Base-by-base conservation (phyloP, 208 protist genomes). In the Acanthamoeba quina region DNA sequence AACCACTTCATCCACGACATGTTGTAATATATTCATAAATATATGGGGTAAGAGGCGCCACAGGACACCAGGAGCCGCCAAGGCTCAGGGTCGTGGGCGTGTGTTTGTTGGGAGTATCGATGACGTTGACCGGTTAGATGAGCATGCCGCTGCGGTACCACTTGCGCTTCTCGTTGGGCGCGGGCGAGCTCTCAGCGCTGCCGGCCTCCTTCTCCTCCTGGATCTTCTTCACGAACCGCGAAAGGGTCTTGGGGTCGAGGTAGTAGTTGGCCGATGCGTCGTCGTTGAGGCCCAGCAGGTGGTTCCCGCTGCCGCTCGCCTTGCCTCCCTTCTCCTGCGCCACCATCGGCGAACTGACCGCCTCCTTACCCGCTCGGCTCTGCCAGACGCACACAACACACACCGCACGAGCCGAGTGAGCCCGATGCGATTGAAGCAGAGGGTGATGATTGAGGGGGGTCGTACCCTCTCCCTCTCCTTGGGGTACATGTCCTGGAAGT, bases 141-240 rank as follows among this genome's bases (percentile, higher is more conserved):
- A 80, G 72, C 72, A 80, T 80, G 72, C 72, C 72, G 44, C 72
- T 80, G 72, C 72, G 72, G 72, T 80, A 80, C 72, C 72, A 80
- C 72, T 80, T 80, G 72, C 72, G 72, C 72, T 80, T 80, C 72
- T 80, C 72, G 37, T 52, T 80, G 72, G 72, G 17, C 37, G 31
- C 41, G 72, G 44, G 72, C 17, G 72, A 52, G 37, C 72, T 52
- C 44, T 44, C 72, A 15, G 34, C 37, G 31, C 29, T 78, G 68
- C 21, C 31, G 68, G 72, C 72, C 72, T 80, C 72, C 72, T 80
- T 80, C 72, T 80, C 72, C 72, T 80, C 72, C 72, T 80, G 72
- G 44, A 80, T 80, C 72, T 80, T 80, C 37, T 80, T 80, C 34
- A 80, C 72, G 44, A 80, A 52, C 19, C 72, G 72, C 41, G 72